Evolutionary conservation across 2,329 filamentous ascomycete species (phyloP).

Genomic region (Septoria petroselini): DNA sequence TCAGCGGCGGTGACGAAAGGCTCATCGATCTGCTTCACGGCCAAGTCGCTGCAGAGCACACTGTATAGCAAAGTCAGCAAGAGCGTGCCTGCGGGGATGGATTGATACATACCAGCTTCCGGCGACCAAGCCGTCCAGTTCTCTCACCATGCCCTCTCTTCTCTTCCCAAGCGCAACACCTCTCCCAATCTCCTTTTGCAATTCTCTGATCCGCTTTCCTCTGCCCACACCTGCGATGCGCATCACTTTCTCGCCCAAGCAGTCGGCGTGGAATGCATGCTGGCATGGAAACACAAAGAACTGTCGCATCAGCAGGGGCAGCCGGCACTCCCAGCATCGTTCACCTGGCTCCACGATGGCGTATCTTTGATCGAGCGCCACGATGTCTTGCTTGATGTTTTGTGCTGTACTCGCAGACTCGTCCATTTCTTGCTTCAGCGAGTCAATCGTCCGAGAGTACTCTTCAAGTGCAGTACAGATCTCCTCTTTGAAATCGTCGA

Average conservation of each 20-base stretch:
- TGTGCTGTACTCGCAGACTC: constrained; percentile 82
- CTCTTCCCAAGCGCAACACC: constrained; percentile 65
- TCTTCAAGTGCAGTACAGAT: constrained; percentile 92
- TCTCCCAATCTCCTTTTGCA: constrained; percentile 79
- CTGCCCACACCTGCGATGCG: constrained; percentile 74
- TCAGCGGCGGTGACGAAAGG: constrained; percentile 78
- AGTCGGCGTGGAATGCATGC: constrained; percentile 96
- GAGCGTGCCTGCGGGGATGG: background rate
- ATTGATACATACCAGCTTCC: constrained; percentile 58
- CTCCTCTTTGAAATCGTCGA: constrained; percentile 98
- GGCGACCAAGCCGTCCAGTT: constrained; percentile 88
- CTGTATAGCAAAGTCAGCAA: constrained; percentile 46
- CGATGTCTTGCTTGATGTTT: constrained; percentile 88
- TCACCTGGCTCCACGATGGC: constrained; percentile 96
- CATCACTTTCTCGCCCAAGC: constrained; percentile 79
- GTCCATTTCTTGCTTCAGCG: constrained; percentile 90
- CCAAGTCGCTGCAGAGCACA: constrained; percentile 90
- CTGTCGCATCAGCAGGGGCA: constrained; percentile 82
- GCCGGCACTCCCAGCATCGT: constrained; percentile 81
- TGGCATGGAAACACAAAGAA: constrained; percentile 99
- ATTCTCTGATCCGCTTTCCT: constrained; percentile 75
- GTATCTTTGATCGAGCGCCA: constrained; percentile 79
- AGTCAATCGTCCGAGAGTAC: constrained; percentile 87
- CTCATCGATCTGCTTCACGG: constrained; percentile 90
- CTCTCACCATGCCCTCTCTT: constrained; percentile 78